Evolutionary conservation across 2,329 filamentous ascomycete species (phyloP).

Genomic region (Fusarium beomiforme): DNA sequence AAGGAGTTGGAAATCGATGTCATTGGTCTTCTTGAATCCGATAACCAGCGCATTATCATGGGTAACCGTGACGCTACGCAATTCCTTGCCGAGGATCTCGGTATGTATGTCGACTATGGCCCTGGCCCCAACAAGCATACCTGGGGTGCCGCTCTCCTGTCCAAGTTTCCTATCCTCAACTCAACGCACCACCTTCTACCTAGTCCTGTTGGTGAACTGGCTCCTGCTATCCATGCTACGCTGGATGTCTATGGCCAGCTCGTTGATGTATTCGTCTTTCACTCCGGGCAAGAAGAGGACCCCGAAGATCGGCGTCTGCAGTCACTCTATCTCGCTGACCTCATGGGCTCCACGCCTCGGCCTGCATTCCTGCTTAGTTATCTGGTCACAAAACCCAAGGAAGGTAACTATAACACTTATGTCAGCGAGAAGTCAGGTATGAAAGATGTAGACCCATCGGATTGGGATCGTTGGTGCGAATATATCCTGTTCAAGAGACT

Average conservation of each 20-base stretch:
- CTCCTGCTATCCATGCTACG: slow-evolving; percentile 96
- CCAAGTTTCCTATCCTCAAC: slow-evolving; percentile 97
- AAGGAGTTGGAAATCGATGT: slow-evolving; percentile 97
- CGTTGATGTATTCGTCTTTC: slow-evolving; percentile 96
- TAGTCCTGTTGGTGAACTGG: slow-evolving; percentile 92
- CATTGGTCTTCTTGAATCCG: slow-evolving; percentile 91
- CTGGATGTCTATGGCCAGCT: slow-evolving; percentile 90
- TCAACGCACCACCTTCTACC: slow-evolving; percentile 96
- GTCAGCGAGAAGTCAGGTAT: slow-evolving; percentile 88
- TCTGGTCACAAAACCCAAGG: slow-evolving; percentile 86
- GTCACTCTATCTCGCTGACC: slow-evolving; percentile 81
- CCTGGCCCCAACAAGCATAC: slow-evolving; percentile 99
- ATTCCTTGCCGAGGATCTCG: slow-evolving; percentile 92
- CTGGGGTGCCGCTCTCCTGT: slow-evolving; percentile 92
- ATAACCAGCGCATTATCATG: slow-evolving; percentile 98
- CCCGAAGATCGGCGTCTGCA: slow-evolving; percentile 90
- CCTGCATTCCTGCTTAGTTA: slow-evolving; percentile 90
- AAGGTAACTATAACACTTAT: slow-evolving; percentile 98
- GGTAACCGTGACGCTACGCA: slow-evolving; percentile 97
- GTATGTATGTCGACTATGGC: slow-evolving; percentile 98
- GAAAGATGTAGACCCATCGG: slow-evolving; percentile 90
- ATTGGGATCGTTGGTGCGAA: slow-evolving; percentile 99
- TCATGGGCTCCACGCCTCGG: slow-evolving; percentile 85
- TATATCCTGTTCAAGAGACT: slow-evolving; percentile 96
- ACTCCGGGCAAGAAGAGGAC: slow-evolving; percentile 98